Conservation (phyloP, 2,329 filamentous ascomycete species). For the Fusarium sp. region DNA sequence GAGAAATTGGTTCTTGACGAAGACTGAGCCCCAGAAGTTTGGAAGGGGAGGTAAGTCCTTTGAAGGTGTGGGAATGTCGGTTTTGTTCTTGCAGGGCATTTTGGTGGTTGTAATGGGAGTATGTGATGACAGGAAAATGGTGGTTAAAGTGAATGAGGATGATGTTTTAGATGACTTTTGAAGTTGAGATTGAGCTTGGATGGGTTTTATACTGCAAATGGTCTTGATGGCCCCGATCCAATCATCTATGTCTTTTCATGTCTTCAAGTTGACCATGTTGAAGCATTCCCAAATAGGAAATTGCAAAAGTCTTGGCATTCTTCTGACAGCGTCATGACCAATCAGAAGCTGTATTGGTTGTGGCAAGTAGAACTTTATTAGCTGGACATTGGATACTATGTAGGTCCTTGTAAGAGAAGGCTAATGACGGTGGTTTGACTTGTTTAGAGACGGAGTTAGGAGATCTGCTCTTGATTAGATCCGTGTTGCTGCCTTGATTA, state of each 20-base stretch:
- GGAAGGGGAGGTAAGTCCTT: conserved; percentile 24
- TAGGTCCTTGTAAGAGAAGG: neutral
- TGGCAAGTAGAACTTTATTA: neutral
- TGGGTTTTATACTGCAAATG: conserved; percentile 11
- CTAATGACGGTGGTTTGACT: too few relatives aligned
- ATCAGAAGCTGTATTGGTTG: neutral
- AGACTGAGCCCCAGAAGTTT: conserved; percentile 18
- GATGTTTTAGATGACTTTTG: neutral
- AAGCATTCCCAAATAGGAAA: conserved; percentile 29
- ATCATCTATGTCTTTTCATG: neutral
- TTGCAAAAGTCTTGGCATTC: conserved; percentile 39
- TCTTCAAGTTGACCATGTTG: neutral
- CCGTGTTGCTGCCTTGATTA: neutral
- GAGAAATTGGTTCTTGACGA: conserved; percentile 42
- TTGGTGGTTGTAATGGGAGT: neutral
- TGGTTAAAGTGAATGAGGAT: fast-evolving
- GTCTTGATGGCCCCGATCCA: neutral
- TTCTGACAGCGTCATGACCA: conserved; percentile 15
- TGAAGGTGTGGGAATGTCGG: conserved; percentile 8
- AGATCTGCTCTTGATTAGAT: neutral
- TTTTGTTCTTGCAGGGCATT: conserved; percentile 16
- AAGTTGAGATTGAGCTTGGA: neutral
- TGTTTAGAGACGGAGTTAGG: neutral
- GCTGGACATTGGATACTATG: neutral
- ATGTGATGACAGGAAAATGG: neutral